Base-by-base conservation (phyloP, 2,329 filamentous ascomycete genomes). In the Penicillium oxalicum region DNA sequence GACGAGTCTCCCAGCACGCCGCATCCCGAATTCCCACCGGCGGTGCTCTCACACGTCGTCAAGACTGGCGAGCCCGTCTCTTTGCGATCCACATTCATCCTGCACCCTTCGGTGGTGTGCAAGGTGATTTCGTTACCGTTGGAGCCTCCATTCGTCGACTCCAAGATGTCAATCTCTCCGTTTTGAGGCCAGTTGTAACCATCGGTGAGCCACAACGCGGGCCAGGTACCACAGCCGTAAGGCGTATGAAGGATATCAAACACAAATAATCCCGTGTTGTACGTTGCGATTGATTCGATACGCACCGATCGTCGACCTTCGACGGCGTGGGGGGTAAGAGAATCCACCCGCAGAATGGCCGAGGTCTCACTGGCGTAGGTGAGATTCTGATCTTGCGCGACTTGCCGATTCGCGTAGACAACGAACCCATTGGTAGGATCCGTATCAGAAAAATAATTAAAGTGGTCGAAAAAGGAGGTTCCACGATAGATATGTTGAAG, bases 181-280 rank as follows among this genome's bases (percentile, higher is more conserved):
- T 84, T 74, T 4, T 63, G 57, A 3, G 84, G 83, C 83, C 83
- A 84, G 67, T 82, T 76, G 56, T 62, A 66, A 0, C 74, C 69
- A 61, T 87, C 83, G 0, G 75, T 73, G 5, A 87, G 71, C 84
- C 84, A 87, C 9, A 87, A 73, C 0, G 84, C 77, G 2, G 81
- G 80, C 83, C 80, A 86, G 24, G 77, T 81, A 3, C 75, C 81
- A 59, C 82, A 86, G 37, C 81, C 82, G 57, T 74, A 79, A 0
- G 82, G 83, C 0, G 78, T 79, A 66, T 85, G 82, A 51, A 77
- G 73, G 54, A 86, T 72, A 60, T 86, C 81, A 58, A 86, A 86
- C 58, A 86, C 70, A 67, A 85, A 86, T n/a, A 86, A 76, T 0
- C 82, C 83, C n/a, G 62, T 67, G 58, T 81, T 66, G 65, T 84